Evolutionary conservation across 768 basidiomycete genomes (phyloP).

Genomic region (Suillus hirtellus): DNA sequence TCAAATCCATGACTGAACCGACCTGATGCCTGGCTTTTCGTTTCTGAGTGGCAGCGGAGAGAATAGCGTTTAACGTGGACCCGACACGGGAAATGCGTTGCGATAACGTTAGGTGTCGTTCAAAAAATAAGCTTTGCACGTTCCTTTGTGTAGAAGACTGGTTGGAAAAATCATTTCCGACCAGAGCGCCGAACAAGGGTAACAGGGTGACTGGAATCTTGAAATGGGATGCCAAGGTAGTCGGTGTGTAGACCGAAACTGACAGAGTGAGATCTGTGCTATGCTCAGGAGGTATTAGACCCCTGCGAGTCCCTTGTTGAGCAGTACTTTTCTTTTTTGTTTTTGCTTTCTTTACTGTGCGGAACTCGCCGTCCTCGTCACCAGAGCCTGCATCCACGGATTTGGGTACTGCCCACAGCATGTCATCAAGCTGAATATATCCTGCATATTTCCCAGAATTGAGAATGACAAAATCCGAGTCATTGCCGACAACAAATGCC

Average conservation of each 20-base stretch:
- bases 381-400: constrained; percentile 29
- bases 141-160: constrained; percentile 48
- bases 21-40: constrained; percentile 56
- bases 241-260: constrained; percentile 61
- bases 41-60: constrained; percentile 50
- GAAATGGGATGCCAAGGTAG: constrained; percentile 60
- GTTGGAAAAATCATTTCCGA: constrained; percentile 79
- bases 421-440: constrained; percentile 74
- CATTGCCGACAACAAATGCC: constrained; percentile 75
- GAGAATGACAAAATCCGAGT: constrained; percentile 82
- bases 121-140: constrained; percentile 68
- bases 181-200: constrained; percentile 74
- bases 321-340: constrained; percentile 43
- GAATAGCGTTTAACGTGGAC: constrained; percentile 51
- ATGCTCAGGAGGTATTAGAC: constrained; percentile 56
- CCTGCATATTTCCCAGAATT: constrained; percentile 77
- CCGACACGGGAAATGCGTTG: constrained; percentile 73
- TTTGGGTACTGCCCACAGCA: constrained; percentile 56
- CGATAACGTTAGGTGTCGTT: constrained; percentile 50
- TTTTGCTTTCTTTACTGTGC: constrained; percentile 55
- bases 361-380: constrained; percentile 56
- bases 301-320: constrained; percentile 22
- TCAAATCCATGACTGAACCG: constrained; percentile 75
- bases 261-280: constrained; percentile 48
- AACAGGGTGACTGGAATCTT: constrained; percentile 69